Conservation (phyloP, 129 eudicot genomes). For the Ambrosia artemisiifolia region DNA sequence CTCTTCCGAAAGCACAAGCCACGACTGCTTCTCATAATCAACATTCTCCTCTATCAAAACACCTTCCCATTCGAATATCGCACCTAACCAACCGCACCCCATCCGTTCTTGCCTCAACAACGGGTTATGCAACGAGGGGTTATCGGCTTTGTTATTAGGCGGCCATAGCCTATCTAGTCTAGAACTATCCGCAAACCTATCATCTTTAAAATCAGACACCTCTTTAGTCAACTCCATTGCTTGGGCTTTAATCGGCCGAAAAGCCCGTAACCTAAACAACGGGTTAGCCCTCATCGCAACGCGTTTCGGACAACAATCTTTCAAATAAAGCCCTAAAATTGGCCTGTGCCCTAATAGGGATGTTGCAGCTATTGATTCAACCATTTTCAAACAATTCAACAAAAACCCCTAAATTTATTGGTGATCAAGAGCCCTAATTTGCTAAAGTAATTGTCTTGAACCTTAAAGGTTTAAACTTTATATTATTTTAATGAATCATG, state of each 20-base stretch:
- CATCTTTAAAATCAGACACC: constrained; percentile 50
- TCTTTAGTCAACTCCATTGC: constrained; percentile 83
- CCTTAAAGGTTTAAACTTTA: constrained; percentile 47
- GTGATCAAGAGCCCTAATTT: constrained; percentile 20
- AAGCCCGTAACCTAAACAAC: constrained; percentile 25
- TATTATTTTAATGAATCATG: background rate
- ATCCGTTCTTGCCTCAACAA: constrained; percentile 78
- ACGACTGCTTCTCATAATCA: constrained; percentile 79
- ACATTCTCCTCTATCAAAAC: constrained; percentile 79
- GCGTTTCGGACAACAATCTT: constrained; percentile 33
- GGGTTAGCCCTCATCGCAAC: constrained; percentile 21
- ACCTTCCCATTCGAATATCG: constrained; percentile 96
- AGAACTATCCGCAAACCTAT: constrained; percentile 23
- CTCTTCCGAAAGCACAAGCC: constrained; percentile 76
- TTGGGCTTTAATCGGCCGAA: constrained; percentile 49
- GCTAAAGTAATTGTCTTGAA: constrained; percentile 2
- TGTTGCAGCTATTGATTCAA: constrained; percentile 63
- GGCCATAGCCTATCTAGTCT: constrained; percentile 63
- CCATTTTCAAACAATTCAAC: constrained; percentile 41
- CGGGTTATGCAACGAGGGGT: constrained; percentile 65
- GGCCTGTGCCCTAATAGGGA: constrained; percentile 61
- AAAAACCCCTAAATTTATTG: constrained; percentile 14
- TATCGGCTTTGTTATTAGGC: constrained; percentile 81
- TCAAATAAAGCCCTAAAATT: constrained; percentile 27
- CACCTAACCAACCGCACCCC: constrained; percentile 99